A percentile compares a stretch with the other conserved stretches of the same genome.
These are phyloP conservation scores for Ganoderma sinense DNA, from an alignment of 1,284 basidiomycete species.

Conservation along the genomic window DNA sequence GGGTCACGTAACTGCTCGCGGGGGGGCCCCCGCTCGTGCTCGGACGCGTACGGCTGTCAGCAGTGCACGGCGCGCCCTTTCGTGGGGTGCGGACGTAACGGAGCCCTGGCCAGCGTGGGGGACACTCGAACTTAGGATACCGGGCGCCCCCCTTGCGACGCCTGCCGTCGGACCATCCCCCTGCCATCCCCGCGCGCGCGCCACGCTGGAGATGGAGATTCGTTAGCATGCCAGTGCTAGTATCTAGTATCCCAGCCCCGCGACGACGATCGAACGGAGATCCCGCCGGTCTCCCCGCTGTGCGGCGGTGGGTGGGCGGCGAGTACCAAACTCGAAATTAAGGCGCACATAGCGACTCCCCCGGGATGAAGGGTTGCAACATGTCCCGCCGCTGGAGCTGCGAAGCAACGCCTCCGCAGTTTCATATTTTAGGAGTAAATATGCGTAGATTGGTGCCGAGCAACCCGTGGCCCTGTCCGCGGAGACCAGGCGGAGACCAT, in stretches of 20 bases:
- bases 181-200: background rate
- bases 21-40: background rate
- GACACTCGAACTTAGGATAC: background rate
- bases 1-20: constrained; percentile 15
- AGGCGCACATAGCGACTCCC: background rate
- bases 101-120: constrained; percentile 6
- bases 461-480: constrained; percentile 7
- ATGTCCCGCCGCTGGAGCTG: background rate
- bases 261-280: constrained; percentile 14
- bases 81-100: constrained; percentile 23
- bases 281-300: background rate
- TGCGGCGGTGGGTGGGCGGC: background rate
- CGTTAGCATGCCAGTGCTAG: background rate
- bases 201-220: constrained; percentile 7
- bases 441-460: constrained; percentile 8
- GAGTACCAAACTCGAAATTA: background rate
- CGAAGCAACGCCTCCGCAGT: background rate
- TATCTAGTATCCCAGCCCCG: constrained; percentile 6
- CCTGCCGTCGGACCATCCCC: background rate
- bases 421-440: background rate
- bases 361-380: background rate
- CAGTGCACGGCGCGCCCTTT: constrained; percentile 4
- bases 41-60: background rate
- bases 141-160: background rate
- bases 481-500: background rate